A percentile compares a stretch with the other conserved stretches of the same genome.
Conservation (phyloP, 2,329 filamentous ascomycete genomes). For the Diaporthe vexans region DNA sequence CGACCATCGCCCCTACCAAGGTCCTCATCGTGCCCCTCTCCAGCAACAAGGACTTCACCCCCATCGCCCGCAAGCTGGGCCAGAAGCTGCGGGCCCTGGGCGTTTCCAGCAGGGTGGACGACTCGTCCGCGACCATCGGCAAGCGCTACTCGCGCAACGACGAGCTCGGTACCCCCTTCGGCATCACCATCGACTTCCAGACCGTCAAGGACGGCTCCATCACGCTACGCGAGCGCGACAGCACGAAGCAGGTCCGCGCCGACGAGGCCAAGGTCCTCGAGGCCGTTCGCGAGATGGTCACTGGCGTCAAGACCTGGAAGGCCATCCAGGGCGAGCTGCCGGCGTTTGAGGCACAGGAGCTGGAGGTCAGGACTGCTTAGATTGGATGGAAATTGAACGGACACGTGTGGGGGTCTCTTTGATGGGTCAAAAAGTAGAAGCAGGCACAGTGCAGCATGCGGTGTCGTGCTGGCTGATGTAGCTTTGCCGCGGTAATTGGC, state of each 20-base stretch:
- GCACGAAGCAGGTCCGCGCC: constrained; percentile 90
- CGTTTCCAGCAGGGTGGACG: constrained; percentile 88
- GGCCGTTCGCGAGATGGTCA: constrained; percentile 72
- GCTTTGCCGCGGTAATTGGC: background rate
- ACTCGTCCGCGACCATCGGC: constrained; percentile 91
- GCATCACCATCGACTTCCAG: constrained; percentile 96
- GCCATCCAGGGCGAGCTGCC: constrained; percentile 85
- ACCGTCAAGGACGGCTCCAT: constrained; percentile 88
- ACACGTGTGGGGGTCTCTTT: background rate
- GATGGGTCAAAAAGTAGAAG: constrained; percentile 8
- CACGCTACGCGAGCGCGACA: constrained; percentile 91
- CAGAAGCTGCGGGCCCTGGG: constrained; percentile 81
- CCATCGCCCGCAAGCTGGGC: constrained; percentile 80
- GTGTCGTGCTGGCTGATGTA: constrained; percentile 1
- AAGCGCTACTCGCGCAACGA: constrained; percentile 96
- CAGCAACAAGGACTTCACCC: constrained; percentile 82
- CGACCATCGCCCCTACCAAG: constrained; percentile 90
- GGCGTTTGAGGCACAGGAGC: constrained; percentile 84
- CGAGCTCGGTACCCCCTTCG: constrained; percentile 93
- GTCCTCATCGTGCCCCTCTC: constrained; percentile 93
- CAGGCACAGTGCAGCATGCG: background rate
- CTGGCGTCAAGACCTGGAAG: constrained; percentile 69
- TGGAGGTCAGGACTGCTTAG: constrained; percentile 53
- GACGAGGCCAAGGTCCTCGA: constrained; percentile 83
- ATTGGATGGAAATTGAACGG: too few species aligned